Percentiles rank a stretch among this genome's conserved stretches.
Conservation (phyloP, 1,139 yeast species). For the Saccharomyces hybrid region DNA sequence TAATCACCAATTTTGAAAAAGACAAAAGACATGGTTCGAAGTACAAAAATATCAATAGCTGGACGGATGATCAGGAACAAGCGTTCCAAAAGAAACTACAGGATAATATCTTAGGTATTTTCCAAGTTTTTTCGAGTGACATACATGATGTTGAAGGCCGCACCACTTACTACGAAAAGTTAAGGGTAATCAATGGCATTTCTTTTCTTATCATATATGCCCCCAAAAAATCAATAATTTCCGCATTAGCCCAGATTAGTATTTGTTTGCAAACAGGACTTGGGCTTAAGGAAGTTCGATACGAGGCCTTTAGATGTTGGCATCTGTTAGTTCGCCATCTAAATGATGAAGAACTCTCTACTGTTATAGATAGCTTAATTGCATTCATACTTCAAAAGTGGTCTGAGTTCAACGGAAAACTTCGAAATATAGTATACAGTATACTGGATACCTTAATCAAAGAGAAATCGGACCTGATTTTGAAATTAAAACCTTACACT, state of each 20-base stretch:
- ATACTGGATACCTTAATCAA: constrained; percentile 71
- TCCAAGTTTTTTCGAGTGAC: constrained; percentile 71
- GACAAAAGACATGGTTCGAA: constrained; percentile 25
- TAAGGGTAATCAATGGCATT: constrained; percentile 67
- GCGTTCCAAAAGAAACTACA: constrained; percentile 36
- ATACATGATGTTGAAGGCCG: constrained; percentile 67
- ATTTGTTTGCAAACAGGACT: constrained; percentile 80
- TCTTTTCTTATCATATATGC: constrained; percentile 52
- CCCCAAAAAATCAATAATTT: constrained; percentile 55
- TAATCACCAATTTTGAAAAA: constrained; percentile 27
- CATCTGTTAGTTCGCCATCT: constrained; percentile 45
- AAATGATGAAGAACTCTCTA: constrained; percentile 45
- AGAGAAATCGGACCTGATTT: constrained; percentile 42
- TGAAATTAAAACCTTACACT: constrained; percentile 30
- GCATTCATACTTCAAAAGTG: constrained; percentile 63
- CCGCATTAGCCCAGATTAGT: constrained; percentile 82
- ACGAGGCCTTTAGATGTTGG: constrained; percentile 65
- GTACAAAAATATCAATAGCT: constrained; percentile 21
- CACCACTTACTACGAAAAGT: constrained; percentile 64
- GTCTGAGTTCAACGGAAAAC: constrained; percentile 40
- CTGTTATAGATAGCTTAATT: constrained; percentile 48
- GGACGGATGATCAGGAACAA: constrained; percentile 25
- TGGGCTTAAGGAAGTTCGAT: constrained; percentile 54
- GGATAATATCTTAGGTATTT: constrained; percentile 65
- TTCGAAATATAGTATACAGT: constrained; percentile 48